Base-by-base conservation (phyloP, 2,329 filamentous ascomycete species). In the Drechslerella coelobrocha region DNA sequence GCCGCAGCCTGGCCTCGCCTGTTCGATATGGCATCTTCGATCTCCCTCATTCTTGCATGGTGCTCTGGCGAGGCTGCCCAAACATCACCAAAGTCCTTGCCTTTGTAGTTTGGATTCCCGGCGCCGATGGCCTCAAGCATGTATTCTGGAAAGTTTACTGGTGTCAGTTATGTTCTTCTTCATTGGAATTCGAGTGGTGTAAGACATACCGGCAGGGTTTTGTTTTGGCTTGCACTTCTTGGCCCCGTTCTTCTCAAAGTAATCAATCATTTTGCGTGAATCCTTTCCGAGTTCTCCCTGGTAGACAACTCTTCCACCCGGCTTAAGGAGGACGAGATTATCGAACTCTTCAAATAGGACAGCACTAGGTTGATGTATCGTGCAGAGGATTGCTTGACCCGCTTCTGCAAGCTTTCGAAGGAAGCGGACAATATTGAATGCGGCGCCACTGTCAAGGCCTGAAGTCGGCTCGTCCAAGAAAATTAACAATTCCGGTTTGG, bases 401-500 rank as follows among this genome's bases (percentile, higher is more conserved):
- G 82, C 81, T 23, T 85, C 83, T 0, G 86, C 84, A 1, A 88
- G 80, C 74, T 86, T 86, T 2, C 84, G 82, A 6, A 88, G 78
- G 72, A 88, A 86, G 0, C 84, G 82, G 1, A 86, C 81, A 71
- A 88, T 87, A 73, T 86, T 85, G 73, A 84, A 87, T 0, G 85
- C 84, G 6, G 84, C 82, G 41, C 83, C 82, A 0, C 82, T 83
- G 73, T 87, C 85, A 9, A 86, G 82, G 7, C 85, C 85, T 2
- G 84, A 86, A 0, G 83, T 84, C 0, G 83, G 83, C 74, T 88
- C 86, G 60, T 89, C 86, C n/a, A 88, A 78, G 76, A 88, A 88
- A 75, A 88, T 82, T 3, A 88, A 79, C 2, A 88, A 79, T 31
- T 85, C 83, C 0, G 84, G 84, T 76, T 85, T 86, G 0, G 82